These are phyloP conservation scores for Vaccinium macrocarpon DNA, from an alignment of 148 eudicot species.

Conservation along the genomic window DNA sequence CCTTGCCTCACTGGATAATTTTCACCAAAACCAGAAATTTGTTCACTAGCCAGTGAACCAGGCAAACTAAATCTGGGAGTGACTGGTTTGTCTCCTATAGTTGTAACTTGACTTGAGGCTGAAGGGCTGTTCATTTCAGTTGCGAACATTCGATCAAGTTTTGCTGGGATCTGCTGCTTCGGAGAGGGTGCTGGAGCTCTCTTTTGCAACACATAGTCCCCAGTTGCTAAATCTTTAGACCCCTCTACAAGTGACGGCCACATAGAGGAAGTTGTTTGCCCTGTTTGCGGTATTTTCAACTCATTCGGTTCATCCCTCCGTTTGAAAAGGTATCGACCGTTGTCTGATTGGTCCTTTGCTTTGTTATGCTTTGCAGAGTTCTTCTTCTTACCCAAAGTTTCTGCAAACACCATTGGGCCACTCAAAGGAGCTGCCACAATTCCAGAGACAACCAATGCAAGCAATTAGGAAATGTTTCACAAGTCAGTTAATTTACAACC, in stretches of 20 bases:
- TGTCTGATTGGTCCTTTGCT: constrained; percentile 52
- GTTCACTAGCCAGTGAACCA: constrained; percentile 2
- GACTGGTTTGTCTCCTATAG: constrained; percentile 21
- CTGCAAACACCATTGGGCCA: constrained; percentile 76
- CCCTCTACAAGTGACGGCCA: constrained; percentile 40
- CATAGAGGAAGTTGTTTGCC: constrained; percentile 29
- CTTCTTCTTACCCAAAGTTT: constrained; percentile 61
- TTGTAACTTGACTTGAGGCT: constrained; percentile 13
- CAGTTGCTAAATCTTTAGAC: constrained; percentile 32
- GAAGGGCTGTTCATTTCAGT: constrained; percentile 21
- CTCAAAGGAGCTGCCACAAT: constrained; percentile 68
- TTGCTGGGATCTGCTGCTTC: constrained; percentile 16
- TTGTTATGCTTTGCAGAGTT: constrained; percentile 45
- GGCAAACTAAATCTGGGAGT: not conserved
- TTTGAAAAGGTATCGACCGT: constrained; percentile 71
- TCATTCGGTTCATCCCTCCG: constrained; percentile 58
- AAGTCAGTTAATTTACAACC: not conserved
- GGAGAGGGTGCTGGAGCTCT: constrained; percentile 30
- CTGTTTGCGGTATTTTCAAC: constrained; percentile 27
- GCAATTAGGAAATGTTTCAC: not conserved
- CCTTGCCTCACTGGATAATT: constrained; percentile 6
- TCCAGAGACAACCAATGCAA: constrained; percentile 19
- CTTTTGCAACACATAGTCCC: constrained; percentile 48
- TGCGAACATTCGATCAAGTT: constrained; percentile 13
- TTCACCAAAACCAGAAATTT: constrained; percentile 12